These are phyloP conservation scores for Massarina eburnea DNA, from an alignment of 2,329 filamentous ascomycete species.

Conservation along the genomic window DNA sequence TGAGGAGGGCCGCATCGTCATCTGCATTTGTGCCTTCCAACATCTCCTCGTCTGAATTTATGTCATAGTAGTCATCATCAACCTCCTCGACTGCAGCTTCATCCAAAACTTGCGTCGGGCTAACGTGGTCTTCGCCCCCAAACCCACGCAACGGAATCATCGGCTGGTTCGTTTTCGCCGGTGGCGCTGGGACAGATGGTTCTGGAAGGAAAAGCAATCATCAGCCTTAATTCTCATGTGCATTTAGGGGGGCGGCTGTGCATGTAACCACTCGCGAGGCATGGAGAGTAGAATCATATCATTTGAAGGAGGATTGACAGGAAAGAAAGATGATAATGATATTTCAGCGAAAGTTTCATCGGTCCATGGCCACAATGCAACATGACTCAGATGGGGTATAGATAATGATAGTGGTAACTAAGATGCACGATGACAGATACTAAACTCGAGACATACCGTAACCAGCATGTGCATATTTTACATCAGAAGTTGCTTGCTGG, in stretches of 20 bases:
- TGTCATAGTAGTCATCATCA: constrained; percentile 55
- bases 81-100: constrained; percentile 47
- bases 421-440: constrained; percentile 34
- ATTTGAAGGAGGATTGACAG: constrained; percentile 1
- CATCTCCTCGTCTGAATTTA: constrained; percentile 52
- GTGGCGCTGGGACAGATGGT: constrained; percentile 14
- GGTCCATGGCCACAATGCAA: constrained; percentile 18
- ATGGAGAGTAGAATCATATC: constrained; percentile 1
- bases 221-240: constrained; percentile 20
- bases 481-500: constrained; percentile 36
- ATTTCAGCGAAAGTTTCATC: constrained; percentile 12
- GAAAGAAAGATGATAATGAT: constrained; percentile 11
- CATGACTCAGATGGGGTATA: constrained; percentile 17
- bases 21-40: constrained; percentile 24
- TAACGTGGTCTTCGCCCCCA: constrained; percentile 44
- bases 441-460: constrained; percentile 46
- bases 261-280: neutral
- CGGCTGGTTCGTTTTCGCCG: constrained; percentile 15
- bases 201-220: constrained; percentile 16
- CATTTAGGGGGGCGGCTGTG: constrained; percentile 1
- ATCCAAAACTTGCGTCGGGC: constrained; percentile 39
- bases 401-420: constrained; percentile 34
- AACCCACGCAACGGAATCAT: constrained; percentile 31
- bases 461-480: constrained; percentile 41
- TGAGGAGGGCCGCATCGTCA: constrained; percentile 25